Base-by-base conservation (phyloP, 1,139 yeast species). In the Yamadazyma buinensis region DNA sequence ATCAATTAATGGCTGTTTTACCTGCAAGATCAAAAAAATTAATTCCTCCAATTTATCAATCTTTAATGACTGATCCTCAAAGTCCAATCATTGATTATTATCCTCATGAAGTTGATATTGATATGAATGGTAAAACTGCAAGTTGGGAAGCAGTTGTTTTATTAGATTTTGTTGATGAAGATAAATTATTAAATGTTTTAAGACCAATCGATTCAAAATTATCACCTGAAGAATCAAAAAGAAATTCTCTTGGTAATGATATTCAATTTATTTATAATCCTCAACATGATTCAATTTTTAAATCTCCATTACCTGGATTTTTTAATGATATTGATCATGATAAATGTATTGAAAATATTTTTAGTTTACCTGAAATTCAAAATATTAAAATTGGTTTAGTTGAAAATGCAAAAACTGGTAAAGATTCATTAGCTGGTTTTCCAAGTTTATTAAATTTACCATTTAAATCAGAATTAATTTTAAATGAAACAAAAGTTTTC, bases 121-220 rank as follows among this genome's bases (percentile, higher is more conserved):
- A 94, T 61, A 71, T 80, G 75, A 94, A 92, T 54, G 98, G 97
- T 34, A 94, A 92, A 57, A 85, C 90, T 36, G 95, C 95, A 7
- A 82, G 86, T 33, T 92, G 99, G 99, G 98, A 92, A 63, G 97
- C 97, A 7, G 97, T 92, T 37, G 96, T 92, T n/a, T 76, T 87
- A 53, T 75, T 92, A 42, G 84, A 95, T 10, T 94, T 94, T 68
- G 97, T 92, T 34, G 97, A 94, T 47, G 90, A 84, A 51, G 63
- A 75, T 23, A 72, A 92, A 42, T 70, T 92, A 40, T 64, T 84
- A 34, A 77, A 70, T 2, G 90, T 92, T 1, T 76, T 94, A 71
- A 69, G 64, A 32, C 84, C 95, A 2, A 58, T 68, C 28, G 84
- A 85, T 39, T 52, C 62, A 1, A 72, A 70, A 40, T 64, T 94